phyloP scores from a whole-genome alignment of 2,329 filamentous ascomycete species.

The Arthroderma sp. region DNA sequence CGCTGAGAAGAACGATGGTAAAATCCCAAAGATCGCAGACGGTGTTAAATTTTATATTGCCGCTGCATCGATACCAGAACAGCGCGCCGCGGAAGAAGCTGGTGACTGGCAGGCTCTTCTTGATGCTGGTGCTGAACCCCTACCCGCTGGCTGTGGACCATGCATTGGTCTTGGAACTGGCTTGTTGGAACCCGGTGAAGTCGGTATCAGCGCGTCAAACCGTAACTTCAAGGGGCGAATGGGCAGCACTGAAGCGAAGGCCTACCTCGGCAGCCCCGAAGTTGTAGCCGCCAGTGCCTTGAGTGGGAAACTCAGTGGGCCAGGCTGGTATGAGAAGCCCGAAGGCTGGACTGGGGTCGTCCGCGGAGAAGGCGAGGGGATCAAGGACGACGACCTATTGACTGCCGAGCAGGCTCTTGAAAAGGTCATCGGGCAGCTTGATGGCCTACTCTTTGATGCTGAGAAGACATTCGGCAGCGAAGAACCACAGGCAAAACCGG shows the following conservation, averaged over 20 bases:
- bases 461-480: constrained; percentile 10
- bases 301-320: constrained; percentile 43
- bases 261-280: constrained; percentile 80
- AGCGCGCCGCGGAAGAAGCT: constrained; percentile 60
- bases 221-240: constrained; percentile 87
- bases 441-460: constrained; percentile 35
- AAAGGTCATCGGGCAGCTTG: constrained; percentile 57
- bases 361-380: constrained; percentile 59
- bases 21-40: constrained; percentile 56
- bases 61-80: constrained; percentile 68
- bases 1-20: constrained; percentile 46
- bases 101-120: constrained; percentile 79
- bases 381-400: constrained; percentile 51
- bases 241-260: constrained; percentile 66
- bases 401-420: constrained; percentile 60
- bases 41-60: constrained; percentile 82
- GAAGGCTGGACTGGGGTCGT: constrained; percentile 50
- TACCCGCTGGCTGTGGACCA: constrained; percentile 65
- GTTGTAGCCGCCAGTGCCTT: constrained; percentile 85
- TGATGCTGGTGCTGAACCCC: constrained; percentile 60
- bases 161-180: constrained; percentile 80
- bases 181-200: constrained; percentile 70
- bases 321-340: constrained; percentile 65
- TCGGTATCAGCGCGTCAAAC: constrained; percentile 73
- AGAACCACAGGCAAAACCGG: background rate